Evolutionary conservation across 2,329 filamentous ascomycete genomes (phyloP).

Genomic region (Cladosporium sp.): DNA sequence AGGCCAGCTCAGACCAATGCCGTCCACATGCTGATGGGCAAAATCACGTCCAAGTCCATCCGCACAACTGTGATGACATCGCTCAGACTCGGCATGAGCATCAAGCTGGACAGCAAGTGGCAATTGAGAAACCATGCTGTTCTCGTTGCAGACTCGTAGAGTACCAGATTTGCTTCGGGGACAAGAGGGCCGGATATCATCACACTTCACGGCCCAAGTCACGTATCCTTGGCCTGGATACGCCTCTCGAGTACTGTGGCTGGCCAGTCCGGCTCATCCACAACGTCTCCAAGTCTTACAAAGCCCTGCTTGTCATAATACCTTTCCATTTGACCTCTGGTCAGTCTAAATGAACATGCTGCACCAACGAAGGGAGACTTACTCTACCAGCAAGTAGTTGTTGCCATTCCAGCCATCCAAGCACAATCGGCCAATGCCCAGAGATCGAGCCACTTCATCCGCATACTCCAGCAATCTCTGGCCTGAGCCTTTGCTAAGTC

Average conservation of each 20-base stretch:
- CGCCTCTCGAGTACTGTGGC: slow-evolving; percentile 23
- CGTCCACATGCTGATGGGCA: background rate
- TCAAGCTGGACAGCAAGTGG: background rate
- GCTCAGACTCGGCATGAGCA: background rate
- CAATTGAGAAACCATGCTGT: background rate
- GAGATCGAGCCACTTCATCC: slow-evolving; percentile 9
- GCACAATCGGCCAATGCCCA: slow-evolving; percentile 21
- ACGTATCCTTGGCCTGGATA: background rate
- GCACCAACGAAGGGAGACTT: background rate
- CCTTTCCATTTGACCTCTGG: background rate
- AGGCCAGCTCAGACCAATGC: background rate
- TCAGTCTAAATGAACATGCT: background rate
- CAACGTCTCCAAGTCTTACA: slow-evolving; percentile 20
- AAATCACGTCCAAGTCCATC: too few relatives aligned
- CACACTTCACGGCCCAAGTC: background rate
- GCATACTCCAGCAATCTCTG: slow-evolving; percentile 21
- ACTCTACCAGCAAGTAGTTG: slow-evolving; percentile 23
- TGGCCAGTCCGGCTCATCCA: slow-evolving; percentile 21
- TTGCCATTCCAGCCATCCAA: slow-evolving; percentile 26
- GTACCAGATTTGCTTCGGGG: background rate
- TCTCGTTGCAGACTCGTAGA: background rate
- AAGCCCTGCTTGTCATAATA: slow-evolving; percentile 28
- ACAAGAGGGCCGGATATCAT: background rate
- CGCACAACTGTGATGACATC: background rate
- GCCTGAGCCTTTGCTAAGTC: slow-evolving; percentile 20